phyloP scores from a whole-genome alignment of 495 filamentous ascomycete species.

The Tuber aestivum region DNA sequence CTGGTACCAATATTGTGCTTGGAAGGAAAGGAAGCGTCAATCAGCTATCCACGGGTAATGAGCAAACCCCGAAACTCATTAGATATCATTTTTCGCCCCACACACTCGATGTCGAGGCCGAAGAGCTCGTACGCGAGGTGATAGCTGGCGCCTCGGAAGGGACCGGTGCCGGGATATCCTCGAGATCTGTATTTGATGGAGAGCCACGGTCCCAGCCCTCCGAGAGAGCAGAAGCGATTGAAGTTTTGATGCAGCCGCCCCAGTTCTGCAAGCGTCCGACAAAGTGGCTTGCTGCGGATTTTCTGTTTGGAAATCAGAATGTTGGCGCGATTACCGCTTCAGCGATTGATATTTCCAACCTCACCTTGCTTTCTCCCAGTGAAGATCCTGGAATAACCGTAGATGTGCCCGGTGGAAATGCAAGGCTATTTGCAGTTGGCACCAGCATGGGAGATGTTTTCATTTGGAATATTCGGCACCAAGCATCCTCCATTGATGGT shows the following conservation, averaged over 20 bases:
- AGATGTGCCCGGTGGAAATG: conserved; percentile 75
- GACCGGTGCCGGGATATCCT: conserved; percentile 11
- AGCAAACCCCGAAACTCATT: conserved; percentile 37
- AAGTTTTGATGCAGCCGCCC: background rate
- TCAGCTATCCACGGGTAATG: conserved; percentile 47
- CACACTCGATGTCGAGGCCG: conserved; percentile 35
- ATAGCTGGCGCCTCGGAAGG: conserved; percentile 25
- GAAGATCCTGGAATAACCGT: conserved; percentile 65
- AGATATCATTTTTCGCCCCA: conserved; percentile 43
- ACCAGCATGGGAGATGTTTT: conserved; percentile 71
- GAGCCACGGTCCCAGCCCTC: background rate
- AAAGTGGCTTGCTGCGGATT: conserved; percentile 59
- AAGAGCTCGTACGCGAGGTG: conserved; percentile 24
- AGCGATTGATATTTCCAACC: conserved; percentile 69
- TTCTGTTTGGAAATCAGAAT: conserved; percentile 52
- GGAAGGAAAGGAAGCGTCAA: conserved; percentile 66
- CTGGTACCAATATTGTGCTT: conserved; percentile 68
- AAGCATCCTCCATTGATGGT: conserved; percentile 50
- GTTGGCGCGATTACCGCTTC: conserved; percentile 60
- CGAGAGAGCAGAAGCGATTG: background rate
- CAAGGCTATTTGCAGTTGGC: conserved; percentile 73
- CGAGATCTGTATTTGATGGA: conserved; percentile 44
- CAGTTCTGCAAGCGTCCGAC: conserved; percentile 37
- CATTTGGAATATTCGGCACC: conserved; percentile 75
- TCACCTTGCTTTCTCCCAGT: conserved; percentile 59